phyloP scores from a whole-genome alignment of 2,329 filamentous ascomycete species.

The Pestalotiopsis sp. region DNA sequence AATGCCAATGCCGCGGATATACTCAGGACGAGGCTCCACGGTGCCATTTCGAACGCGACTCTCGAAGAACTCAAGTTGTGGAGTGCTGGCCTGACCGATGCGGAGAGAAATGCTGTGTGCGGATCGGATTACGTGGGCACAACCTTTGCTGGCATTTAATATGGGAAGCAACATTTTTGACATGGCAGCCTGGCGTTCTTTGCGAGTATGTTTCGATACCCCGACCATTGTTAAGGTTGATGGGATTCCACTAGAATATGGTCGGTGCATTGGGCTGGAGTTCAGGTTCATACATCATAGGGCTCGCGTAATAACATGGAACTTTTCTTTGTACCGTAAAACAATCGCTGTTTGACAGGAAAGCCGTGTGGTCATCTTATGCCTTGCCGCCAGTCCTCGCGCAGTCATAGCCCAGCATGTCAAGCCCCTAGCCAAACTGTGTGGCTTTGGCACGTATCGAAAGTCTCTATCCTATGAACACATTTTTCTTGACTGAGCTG shows the following conservation, averaged over 20 bases:
- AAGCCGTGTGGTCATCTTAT: too few species aligned
- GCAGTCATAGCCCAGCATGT: not conserved
- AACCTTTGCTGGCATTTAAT: constrained; percentile 31
- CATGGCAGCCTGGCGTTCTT: not conserved
- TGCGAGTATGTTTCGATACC: not conserved
- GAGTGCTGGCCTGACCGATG: constrained; percentile 29
- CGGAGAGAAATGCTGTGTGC: constrained; percentile 31
- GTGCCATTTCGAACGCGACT: constrained; percentile 29
- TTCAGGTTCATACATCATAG: not conserved
- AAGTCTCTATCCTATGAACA: not conserved
- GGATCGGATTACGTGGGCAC: constrained; percentile 28
- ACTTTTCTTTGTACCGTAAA: not conserved
- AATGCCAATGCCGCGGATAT: constrained; percentile 7
- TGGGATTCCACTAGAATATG: not conserved
- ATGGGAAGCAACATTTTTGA: not conserved
- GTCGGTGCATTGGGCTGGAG: not conserved
- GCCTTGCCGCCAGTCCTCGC: not conserved
- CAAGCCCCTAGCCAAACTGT: not conserved
- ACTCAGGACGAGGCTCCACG: constrained; percentile 23
- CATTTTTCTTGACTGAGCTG: not conserved
- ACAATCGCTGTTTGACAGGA: not conserved
- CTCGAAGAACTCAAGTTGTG: constrained; percentile 31
- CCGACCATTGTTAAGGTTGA: not conserved
- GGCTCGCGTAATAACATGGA: not conserved
- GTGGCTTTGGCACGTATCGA: not conserved